Base-by-base conservation (phyloP, 1,284 basidiomycete species). In the Porodaedalea pini region DNA sequence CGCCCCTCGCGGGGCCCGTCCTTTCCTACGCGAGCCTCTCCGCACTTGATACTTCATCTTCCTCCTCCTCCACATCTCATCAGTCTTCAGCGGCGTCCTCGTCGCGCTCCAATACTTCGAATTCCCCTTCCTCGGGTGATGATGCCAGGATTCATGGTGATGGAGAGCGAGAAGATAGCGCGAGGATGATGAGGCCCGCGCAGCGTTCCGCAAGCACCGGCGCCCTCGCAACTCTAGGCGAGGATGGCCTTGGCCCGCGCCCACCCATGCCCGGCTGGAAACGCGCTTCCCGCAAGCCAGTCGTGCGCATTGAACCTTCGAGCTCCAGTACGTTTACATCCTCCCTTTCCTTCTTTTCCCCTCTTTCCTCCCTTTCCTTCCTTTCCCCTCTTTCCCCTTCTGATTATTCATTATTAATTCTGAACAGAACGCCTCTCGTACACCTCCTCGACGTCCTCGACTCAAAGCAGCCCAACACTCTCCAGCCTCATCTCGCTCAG, bases 1-100 rank as follows among this genome's bases (percentile, higher is more conserved):
- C 56, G 11, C 56, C 56, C n/a, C 39, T 57, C 15, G 56, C 56
- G 11, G 48, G 56, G 0, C 56, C 56, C n/a, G 56, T 45, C 7
- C 31, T 57, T 43, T 57, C 56, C 3, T 45, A 54, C 15, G 2
- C 40, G n/a, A 34, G 32, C 13, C 25, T 49, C 13, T 39, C 23
- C 15, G 54, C 25, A 17, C 37, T 43, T 19, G 56, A 51, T 1
- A 31, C 31, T 36, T 36, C 39, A 19, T 17, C 37, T 17, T 31
- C 31, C 48, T 15, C 19, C 17, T n/a, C 15, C 17, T 21, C 31
- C 11, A 17, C 29, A 3, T 25, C 32, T 10, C 40, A 17, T 31
- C 15, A 36, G 6, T 21, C 37, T 11, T 41, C 37, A n/a, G n/a
- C n/a, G n/a, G n/a, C n/a, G n/a, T n/a, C n/a, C n/a, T n/a, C n/a